Evolutionary conservation across 192 early-diverging fungal genomes (phyloP).

Genomic region (Haplosporangium gracile): DNA sequence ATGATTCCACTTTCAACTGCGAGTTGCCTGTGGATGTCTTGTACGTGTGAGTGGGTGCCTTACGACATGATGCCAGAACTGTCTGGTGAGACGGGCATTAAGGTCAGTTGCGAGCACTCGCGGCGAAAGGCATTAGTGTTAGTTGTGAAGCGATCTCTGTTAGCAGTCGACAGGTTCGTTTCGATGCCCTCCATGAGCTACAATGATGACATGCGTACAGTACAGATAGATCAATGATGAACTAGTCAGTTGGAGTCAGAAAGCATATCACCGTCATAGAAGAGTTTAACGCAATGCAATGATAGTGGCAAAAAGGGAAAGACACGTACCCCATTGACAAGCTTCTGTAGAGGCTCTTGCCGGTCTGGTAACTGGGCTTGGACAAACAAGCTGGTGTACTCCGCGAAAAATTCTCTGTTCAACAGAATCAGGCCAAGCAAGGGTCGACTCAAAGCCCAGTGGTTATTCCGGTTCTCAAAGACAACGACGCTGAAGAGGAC

Average conservation of each 20-base stretch:
- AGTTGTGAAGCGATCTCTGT: constrained; percentile 78
- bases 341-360: constrained; percentile 29
- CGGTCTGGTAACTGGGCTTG: constrained; percentile 35
- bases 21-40: no score
- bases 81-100: constrained; percentile 26
- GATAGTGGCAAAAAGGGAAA: not conserved
- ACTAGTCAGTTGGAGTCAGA: not conserved
- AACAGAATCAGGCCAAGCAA: constrained; percentile 84
- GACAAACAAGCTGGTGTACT: constrained; percentile 27
- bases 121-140: constrained; percentile 66
- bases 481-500: constrained; percentile 80
- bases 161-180: constrained; percentile 62
- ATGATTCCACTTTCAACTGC: not conserved
- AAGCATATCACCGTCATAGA: not conserved
- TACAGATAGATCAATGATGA: not conserved
- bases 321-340: constrained; percentile 24
- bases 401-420: constrained; percentile 65
- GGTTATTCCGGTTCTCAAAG: constrained; percentile 84
- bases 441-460: constrained; percentile 88
- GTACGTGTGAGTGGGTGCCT: not conserved
- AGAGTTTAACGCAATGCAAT: not conserved
- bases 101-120: constrained; percentile 46
- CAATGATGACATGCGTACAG: not conserved
- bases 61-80: not conserved
- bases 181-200: constrained; percentile 72